Evolutionary conservation across 2,329 filamentous ascomycete genomes (phyloP).

Genomic region (Nothophaeocryptopus gaeumannii): DNA sequence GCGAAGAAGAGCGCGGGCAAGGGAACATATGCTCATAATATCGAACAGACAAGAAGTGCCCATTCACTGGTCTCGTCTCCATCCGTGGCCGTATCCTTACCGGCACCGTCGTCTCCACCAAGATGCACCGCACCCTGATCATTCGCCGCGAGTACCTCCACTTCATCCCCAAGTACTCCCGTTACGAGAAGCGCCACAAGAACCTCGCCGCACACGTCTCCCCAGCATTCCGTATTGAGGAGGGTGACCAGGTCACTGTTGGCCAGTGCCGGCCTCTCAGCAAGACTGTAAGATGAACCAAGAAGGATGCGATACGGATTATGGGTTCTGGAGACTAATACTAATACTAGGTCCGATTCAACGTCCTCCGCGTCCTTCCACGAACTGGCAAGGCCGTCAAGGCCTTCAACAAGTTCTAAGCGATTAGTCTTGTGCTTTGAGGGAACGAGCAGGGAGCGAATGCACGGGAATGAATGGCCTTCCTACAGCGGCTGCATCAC

Average conservation of each 20-base stretch:
- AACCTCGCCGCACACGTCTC: conserved; percentile 99
- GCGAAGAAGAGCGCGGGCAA: conserved; percentile 5
- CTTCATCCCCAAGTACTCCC: conserved; percentile 98
- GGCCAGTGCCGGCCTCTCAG: conserved; percentile 98
- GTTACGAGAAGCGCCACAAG: conserved; percentile 99
- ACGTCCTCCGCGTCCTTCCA: conserved; percentile 97
- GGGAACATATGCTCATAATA: conserved; percentile 17
- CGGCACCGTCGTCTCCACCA: conserved; percentile 98
- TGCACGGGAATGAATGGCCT: conserved; percentile 12
- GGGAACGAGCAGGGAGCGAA: conserved; percentile 15
- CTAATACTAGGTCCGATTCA: conserved; percentile 81
- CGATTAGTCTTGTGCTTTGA: conserved; percentile 22
- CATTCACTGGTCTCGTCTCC: conserved; percentile 97
- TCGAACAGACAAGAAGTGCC: conserved; percentile 96
- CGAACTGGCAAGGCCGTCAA: conserved; percentile 97
- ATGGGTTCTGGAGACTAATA: conserved; percentile 20
- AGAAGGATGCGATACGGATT: conserved; percentile 1
- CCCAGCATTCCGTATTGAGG: conserved; percentile 99
- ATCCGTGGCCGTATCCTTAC: conserved; percentile 99
- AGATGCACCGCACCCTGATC: conserved; percentile 99
- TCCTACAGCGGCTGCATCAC: conserved; percentile 22
- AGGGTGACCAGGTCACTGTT: conserved; percentile 97
- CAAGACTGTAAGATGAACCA: conserved; percentile 83
- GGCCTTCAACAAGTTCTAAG: conserved; percentile 97
- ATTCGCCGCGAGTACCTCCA: conserved; percentile 99